phyloP scores from a whole-genome alignment of 352 stramenopile genomes.

The Phytophthora niederhauseri region DNA sequence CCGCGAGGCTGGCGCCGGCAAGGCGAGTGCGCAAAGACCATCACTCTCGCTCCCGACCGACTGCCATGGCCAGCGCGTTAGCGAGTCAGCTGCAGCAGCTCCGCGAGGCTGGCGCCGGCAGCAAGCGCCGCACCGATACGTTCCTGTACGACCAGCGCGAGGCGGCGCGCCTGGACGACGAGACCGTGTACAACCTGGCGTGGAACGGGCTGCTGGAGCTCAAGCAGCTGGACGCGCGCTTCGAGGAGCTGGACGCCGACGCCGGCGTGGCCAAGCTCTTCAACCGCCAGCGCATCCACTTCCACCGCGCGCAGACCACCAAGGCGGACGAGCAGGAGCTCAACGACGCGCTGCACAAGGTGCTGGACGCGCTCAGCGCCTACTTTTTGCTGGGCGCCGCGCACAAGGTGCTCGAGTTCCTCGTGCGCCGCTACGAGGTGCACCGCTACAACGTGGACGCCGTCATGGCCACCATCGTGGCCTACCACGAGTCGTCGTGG shows the following conservation, averaged over 20 bases:
- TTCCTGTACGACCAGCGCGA: constrained; percentile 89
- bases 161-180: constrained; percentile 79
- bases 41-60: too few species aligned
- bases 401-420: constrained; percentile 91
- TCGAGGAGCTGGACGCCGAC: constrained; percentile 71
- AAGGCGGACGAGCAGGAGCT: constrained; percentile 71
- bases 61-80: constrained; percentile 65
- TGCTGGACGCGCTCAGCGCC: constrained; percentile 83
- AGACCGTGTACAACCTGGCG: constrained; percentile 87
- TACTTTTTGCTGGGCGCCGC: constrained; percentile 81
- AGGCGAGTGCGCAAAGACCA: too few species aligned
- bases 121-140: constrained; percentile 81
- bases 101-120: constrained; percentile 74
- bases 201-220: constrained; percentile 85
- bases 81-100: constrained; percentile 84
- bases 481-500: constrained; percentile 87
- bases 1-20: constrained; percentile 73
- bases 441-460: constrained; percentile 88
- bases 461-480: constrained; percentile 81
- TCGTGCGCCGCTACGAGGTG: constrained; percentile 89
- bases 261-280: constrained; percentile 64
- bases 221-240: constrained; percentile 73
- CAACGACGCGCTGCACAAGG: constrained; percentile 61
- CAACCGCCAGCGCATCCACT: constrained; percentile 75
- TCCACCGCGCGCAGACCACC: constrained; percentile 72